Base-by-base conservation (phyloP, 163 green algal species). In the Prototheca wickerhamii region DNA sequence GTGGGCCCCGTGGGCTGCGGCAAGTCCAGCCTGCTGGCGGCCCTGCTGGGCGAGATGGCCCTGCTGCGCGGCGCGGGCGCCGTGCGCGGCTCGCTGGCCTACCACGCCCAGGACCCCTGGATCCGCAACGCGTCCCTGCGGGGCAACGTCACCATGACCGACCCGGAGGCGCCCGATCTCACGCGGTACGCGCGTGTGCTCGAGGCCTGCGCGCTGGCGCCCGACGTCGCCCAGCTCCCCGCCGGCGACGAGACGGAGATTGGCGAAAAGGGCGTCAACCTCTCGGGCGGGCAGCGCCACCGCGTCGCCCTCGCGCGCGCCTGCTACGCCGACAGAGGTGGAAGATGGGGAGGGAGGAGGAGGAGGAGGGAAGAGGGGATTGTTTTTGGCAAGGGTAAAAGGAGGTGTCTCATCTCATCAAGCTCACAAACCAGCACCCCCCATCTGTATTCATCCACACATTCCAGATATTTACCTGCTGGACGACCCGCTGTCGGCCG, bases 31-130 rank as follows among this genome's bases (percentile, higher is more conserved):
- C 69, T 98, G 54, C 78, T 98, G 51, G 62, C 75, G 0, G 91
- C 89, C 3, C 55, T 98, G 29, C 84, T 98, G 32, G 86, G 89
- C 25, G 90, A 98, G 76, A 91, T 97, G 81, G 57, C 3, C 21
- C 33, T 15, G 33, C 33, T 52, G 56, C n/a, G 15, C 55, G 46
- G 35, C 18, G 30, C 33, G 28, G 56, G 67, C 17, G 54, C 74
- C 15, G 62, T 87, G 21, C 61, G 62, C 2, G 86, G 58, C 29
- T 42, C 25, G 10, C 54, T 84, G 1, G 78, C 75, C 25, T 91
- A 86, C 71, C 74, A 74, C 4, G 44, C 64, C 28, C 86, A 94
- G 71, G 71, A 86, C 31, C 71, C 86, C 15, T 94, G 82, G 82
- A 91, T 94, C n/a, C 69, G 84, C 52, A 94, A 94, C 65, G 72